Conservation (phyloP, 345 rosid genomes). For the Eucalyptus albens region DNA sequence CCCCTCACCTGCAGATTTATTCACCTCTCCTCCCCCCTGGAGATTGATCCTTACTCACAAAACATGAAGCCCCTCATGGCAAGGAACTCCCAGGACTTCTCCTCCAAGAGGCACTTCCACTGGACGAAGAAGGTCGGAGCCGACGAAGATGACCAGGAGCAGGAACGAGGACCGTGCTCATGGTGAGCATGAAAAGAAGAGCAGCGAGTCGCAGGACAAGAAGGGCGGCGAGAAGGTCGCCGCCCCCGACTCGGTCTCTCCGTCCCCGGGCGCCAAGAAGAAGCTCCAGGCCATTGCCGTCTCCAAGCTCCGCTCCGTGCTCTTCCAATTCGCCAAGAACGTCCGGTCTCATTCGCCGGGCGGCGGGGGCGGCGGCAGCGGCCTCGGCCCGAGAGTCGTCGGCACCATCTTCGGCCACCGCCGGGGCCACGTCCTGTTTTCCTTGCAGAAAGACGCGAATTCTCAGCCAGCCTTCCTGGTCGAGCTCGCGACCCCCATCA, state of each 20-base stretch:
- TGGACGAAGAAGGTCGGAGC: slow-evolving; percentile 55
- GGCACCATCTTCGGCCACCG: slow-evolving; percentile 90
- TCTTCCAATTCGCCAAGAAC: slow-evolving; percentile 30
- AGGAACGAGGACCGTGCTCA: background rate
- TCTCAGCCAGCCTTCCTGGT: slow-evolving; percentile 75
- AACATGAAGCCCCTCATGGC: slow-evolving; percentile 30
- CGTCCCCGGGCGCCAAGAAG: slow-evolving; percentile 34
- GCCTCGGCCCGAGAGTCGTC: slow-evolving; percentile 54
- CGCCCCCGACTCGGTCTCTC: background rate
- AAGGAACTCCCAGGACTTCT: slow-evolving; percentile 39
- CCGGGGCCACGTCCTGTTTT: slow-evolving; percentile 91
- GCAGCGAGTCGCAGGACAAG: background rate
- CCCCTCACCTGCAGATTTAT: background rate
- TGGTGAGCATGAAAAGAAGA: background rate
- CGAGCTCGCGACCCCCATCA: slow-evolving; percentile 89
- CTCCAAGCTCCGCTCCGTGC: slow-evolving; percentile 69
- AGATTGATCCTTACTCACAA: background rate
- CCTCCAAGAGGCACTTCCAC: slow-evolving; percentile 79
- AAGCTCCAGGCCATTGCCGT: slow-evolving; percentile 70
- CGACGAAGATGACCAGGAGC: slow-evolving; percentile 3
- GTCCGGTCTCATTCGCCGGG: slow-evolving; percentile 7
- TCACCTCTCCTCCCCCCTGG: background rate
- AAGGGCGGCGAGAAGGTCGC: background rate
- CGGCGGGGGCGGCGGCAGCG: background rate
- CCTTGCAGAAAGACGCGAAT: slow-evolving; percentile 72